phyloP scores from a whole-genome alignment of 176 grass and related monocot species.

The Musa troglodytarum region DNA sequence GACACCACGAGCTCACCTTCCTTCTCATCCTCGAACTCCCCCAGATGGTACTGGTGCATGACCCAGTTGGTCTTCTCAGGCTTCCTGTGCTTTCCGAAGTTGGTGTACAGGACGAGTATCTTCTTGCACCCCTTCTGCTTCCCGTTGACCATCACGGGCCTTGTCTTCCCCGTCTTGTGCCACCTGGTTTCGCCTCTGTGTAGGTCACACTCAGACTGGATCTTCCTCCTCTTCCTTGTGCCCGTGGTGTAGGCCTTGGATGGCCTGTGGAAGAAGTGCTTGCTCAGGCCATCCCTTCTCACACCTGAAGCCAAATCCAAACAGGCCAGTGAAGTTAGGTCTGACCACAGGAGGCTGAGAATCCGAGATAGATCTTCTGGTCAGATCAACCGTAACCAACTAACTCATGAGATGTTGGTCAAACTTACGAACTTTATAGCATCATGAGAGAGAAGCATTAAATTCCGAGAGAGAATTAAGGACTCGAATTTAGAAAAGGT shows the following conservation, averaged over 20 bases:
- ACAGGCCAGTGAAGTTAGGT: not conserved
- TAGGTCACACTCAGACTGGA: constrained; percentile 28
- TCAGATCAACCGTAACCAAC: constrained; percentile 5
- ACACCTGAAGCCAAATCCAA: constrained; percentile 34
- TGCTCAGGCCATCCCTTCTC: constrained; percentile 73
- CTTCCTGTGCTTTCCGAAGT: constrained; percentile 75
- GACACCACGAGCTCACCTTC: constrained; percentile 92
- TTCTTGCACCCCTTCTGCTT: constrained; percentile 83
- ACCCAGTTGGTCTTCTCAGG: constrained; percentile 95
- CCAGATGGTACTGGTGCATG: constrained; percentile 98
- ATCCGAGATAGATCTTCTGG: not conserved
- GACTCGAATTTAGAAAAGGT: no score
- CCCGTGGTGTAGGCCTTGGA: constrained; percentile 98
- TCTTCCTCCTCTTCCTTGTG: constrained; percentile 83
- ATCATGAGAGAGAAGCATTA: constrained; percentile 4
- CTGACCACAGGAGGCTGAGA: not conserved
- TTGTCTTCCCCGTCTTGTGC: constrained; percentile 97
- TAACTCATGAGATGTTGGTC: constrained; percentile 6
- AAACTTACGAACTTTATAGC: not conserved
- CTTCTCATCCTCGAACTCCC: constrained; percentile 57
- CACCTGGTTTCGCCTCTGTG: constrained; percentile 66
- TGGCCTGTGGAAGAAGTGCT: constrained; percentile 87
- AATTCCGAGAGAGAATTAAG: no score
- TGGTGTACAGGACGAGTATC: constrained; percentile 91
- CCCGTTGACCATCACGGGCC: constrained; percentile 50